phyloP scores from a whole-genome alignment of 2,329 filamentous ascomycete species.

The Cercospora sp. region DNA sequence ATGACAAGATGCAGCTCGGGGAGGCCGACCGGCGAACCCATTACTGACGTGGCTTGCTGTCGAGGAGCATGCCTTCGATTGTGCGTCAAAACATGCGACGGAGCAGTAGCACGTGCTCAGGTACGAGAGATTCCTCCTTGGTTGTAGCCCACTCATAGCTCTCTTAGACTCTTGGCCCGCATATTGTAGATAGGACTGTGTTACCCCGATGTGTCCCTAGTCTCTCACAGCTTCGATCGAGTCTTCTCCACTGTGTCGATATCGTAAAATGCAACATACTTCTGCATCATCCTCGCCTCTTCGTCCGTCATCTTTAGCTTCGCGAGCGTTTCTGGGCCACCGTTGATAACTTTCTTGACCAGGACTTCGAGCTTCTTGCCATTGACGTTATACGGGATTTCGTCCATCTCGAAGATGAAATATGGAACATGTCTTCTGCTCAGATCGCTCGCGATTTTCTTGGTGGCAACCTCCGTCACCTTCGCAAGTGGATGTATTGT shows the following conservation, averaged over 20 bases:
- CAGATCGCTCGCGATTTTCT: background rate
- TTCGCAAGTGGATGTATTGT: background rate
- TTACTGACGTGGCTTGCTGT: too few species aligned
- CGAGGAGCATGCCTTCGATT: too few species aligned
- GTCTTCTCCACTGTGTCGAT: background rate
- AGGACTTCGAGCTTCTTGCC: background rate
- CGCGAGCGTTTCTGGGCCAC: background rate
- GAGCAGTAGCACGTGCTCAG: too few species aligned
- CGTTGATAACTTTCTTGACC: background rate
- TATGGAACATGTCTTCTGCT: background rate
- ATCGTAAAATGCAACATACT: background rate
- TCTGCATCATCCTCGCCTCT: background rate
- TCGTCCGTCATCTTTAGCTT: background rate
- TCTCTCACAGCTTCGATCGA: background rate
- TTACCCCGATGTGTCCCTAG: background rate
- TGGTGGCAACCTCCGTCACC: background rate
- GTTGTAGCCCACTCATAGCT: too few species aligned
- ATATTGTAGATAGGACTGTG: background rate
- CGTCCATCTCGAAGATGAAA: background rate
- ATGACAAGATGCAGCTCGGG: too few species aligned
- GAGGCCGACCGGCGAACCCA: too few species aligned
- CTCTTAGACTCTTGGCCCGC: too few species aligned
- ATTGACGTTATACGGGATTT: background rate
- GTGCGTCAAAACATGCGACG: too few species aligned
- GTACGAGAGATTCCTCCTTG: too few species aligned